Evolutionary conservation across 2,329 filamentous ascomycete genomes (phyloP).

Genomic region (Xylariaceae sp.): DNA sequence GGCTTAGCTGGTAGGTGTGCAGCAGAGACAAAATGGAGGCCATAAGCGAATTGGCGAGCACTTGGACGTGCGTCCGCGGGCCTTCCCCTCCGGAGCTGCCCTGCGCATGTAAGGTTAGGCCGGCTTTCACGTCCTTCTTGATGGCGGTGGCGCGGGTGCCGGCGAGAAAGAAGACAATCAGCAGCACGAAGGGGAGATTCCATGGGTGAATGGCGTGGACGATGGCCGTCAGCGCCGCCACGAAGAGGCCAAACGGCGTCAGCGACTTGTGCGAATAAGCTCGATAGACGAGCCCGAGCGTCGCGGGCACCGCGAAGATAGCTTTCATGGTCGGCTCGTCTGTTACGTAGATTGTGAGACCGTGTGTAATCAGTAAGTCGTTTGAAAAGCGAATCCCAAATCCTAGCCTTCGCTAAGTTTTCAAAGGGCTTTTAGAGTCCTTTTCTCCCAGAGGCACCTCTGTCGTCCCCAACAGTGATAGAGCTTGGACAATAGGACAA

Average conservation of each 20-base stretch:
- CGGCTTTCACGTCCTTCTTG: slow-evolving; percentile 85
- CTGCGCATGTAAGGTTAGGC: slow-evolving; percentile 76
- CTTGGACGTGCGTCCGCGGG: slow-evolving; percentile 82
- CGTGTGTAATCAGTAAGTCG: not conserved
- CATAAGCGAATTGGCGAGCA: slow-evolving; percentile 85
- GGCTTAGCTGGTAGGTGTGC: slow-evolving; percentile 64
- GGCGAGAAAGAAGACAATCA: slow-evolving; percentile 84
- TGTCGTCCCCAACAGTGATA: too few species aligned
- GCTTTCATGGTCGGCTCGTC: slow-evolving; percentile 56
- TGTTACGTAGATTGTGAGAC: not conserved
- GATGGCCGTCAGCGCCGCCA: slow-evolving; percentile 74
- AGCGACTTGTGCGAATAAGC: slow-evolving; percentile 77
- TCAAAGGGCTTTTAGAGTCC: too few species aligned
- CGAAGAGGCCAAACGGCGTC: slow-evolving; percentile 75
- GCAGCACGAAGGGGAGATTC: slow-evolving; percentile 85
- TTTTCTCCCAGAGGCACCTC: too few species aligned
- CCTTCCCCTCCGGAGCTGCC: slow-evolving; percentile 80
- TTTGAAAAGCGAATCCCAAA: too few species aligned
- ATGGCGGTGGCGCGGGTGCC: slow-evolving; percentile 86
- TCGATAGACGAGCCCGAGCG: slow-evolving; percentile 66
- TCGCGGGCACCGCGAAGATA: slow-evolving; percentile 63
- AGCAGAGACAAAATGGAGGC: slow-evolving; percentile 69
- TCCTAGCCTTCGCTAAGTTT: too few species aligned
- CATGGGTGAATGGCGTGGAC: slow-evolving; percentile 92
- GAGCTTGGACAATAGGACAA: too few species aligned